Evolutionary conservation across 2,329 filamentous ascomycete genomes (phyloP).

Genomic region (Nemania sp.): DNA sequence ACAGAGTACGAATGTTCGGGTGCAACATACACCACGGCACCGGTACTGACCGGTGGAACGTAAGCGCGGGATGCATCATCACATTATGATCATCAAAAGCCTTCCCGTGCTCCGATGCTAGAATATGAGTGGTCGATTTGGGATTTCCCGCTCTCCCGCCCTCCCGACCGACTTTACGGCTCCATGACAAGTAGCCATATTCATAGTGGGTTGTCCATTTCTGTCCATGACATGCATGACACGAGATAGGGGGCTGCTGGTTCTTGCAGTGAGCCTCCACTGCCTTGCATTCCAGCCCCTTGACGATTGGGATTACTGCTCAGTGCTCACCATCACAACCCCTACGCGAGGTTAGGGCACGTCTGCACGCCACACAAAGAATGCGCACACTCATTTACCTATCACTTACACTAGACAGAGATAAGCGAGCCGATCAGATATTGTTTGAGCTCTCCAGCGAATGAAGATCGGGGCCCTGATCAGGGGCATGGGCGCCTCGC

Average conservation of each 20-base stretch:
- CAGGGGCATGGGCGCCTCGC: conserved; percentile 14
- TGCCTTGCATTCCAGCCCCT: conserved; percentile 13
- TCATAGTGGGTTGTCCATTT: too few relatives aligned
- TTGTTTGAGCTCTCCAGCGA: background rate
- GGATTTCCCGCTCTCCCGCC: background rate
- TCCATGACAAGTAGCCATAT: too few relatives aligned
- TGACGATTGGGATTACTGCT: conserved; percentile 8
- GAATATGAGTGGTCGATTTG: conserved; percentile 17
- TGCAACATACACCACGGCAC: background rate
- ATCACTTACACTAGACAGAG: background rate
- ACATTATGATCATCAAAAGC: conserved; percentile 2
- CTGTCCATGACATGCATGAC: conserved; percentile 7
- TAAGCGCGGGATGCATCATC: conserved; percentile 6
- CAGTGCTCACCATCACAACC: background rate
- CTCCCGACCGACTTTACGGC: too few relatives aligned
- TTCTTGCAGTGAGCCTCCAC: conserved; percentile 12
- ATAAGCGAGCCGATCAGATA: conserved; percentile 15
- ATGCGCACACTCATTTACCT: too few relatives aligned
- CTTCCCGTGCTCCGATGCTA: conserved; percentile 14
- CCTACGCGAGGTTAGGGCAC: conserved; percentile 11
- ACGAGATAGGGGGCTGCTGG: conserved; percentile 22
- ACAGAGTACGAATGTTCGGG: conserved; percentile 1
- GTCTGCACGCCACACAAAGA: background rate
- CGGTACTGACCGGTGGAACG: conserved; percentile 19
- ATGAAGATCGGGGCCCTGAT: background rate